phyloP scores from a whole-genome alignment of 2,329 filamentous ascomycete genomes.

The Sporothrix humicola region DNA sequence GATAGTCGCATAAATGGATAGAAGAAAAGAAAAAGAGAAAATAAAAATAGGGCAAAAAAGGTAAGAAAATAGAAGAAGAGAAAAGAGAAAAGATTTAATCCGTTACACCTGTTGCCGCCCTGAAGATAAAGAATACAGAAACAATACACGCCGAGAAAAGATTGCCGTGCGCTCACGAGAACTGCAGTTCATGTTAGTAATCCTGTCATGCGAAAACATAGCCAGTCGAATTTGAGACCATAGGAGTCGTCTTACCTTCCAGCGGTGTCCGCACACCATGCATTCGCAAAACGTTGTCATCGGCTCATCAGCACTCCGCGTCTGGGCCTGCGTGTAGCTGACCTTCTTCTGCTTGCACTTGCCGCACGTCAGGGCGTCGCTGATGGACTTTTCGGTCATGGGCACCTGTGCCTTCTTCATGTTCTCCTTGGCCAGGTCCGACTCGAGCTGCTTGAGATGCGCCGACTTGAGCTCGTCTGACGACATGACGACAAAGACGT shows the following conservation, averaged over 20 bases:
- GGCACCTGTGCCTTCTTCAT: conserved; percentile 97
- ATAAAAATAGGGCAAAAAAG: neutral
- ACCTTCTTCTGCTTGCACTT: conserved; percentile 94
- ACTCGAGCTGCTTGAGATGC: conserved; percentile 77
- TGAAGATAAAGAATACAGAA: conserved; percentile 20
- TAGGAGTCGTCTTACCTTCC: conserved; percentile 63
- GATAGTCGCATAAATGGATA: neutral
- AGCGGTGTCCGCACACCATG: conserved; percentile 70
- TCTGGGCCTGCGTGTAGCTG: conserved; percentile 95
- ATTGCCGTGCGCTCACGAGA: conserved; percentile 10
- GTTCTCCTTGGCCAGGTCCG: conserved; percentile 83
- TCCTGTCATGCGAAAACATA: neutral
- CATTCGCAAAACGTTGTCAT: conserved; percentile 80
- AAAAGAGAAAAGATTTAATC: neutral
- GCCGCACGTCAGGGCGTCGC: conserved; percentile 83
- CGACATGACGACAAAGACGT: conserved; percentile 82
- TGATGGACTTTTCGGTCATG: conserved; percentile 88
- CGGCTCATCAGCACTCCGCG: conserved; percentile 91
- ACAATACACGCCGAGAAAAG: conserved; percentile 6
- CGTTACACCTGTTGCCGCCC: conserved; percentile 19
- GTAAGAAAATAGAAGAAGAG: neutral
- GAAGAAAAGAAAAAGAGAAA: neutral
- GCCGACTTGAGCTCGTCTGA: conserved; percentile 90
- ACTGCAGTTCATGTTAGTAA: conserved; percentile 5
- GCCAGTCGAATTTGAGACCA: neutral